Evolutionary conservation across 1,284 basidiomycete genomes (phyloP), one percentile per base, ranked within the genome.

Genomic region (Marasmius fiardii): DNA sequence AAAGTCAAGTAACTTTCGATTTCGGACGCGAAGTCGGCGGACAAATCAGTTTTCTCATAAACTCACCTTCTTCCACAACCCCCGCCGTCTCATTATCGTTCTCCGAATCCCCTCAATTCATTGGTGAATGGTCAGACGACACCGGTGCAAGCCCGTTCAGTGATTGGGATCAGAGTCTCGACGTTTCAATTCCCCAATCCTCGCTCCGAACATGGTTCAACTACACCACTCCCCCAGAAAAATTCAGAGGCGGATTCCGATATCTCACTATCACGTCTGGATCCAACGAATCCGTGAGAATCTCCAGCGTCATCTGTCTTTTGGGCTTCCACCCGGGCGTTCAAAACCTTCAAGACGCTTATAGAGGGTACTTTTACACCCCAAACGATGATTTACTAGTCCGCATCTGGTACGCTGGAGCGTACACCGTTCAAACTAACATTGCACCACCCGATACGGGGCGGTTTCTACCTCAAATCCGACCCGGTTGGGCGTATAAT

Each of bases 381-480:
- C 56, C 62, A 3, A 77, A 80, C 57, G 71, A 73, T 11, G 67
- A 78, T 56, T 80, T 79, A 59, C 61, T 79, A 59, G 80, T 74
- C 18, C 65, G 79, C 67, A 60, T 79, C 20, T 81, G 79, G 79
- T 82, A 81, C 59, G 74, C 78, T 2, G 79, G 78, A 5, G 77
- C 77, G 18, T 80, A 80, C 57, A 80, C 78, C 2, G 74, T 80
- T n/a, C 78, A 80, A 61, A 79, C 75, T 1, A 78, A 78, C 61
- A 75, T 34, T 14, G 18, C 28, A 67, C 37, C 12, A 6, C 37
- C 37, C 37, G 37, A 39, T 20, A 39, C 37, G 5, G 37, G 37
- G 4, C 37, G 37, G 5, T 39, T 39, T 39, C 37, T 39, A 4
- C 37, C 37, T 14, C 37, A 39, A 39, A 14, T 39, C 5, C 37